Percentiles rank a stretch among this genome's conserved stretches.
These are phyloP conservation scores for Singerocomus rubriflavus DNA, from an alignment of 1,284 basidiomycete genomes.

Conservation along the genomic window DNA sequence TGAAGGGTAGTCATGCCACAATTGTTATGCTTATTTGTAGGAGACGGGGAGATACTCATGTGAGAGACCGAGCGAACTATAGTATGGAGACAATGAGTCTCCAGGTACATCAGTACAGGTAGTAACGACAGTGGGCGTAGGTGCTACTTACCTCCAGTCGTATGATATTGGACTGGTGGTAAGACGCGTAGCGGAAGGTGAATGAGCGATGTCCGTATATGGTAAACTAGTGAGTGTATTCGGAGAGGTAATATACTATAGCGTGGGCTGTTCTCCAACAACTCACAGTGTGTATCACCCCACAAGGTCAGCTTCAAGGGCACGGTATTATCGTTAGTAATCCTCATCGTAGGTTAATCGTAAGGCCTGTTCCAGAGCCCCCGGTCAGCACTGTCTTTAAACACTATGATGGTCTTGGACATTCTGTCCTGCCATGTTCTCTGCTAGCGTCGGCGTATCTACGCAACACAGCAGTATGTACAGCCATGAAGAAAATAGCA, in stretches of 20 bases:
- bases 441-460: conserved; percentile 40
- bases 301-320: not conserved
- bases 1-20: not conserved
- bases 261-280: too few species aligned
- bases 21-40: not conserved
- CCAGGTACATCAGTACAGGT: too few species aligned
- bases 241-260: too few species aligned
- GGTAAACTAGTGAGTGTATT: too few species aligned
- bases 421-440: conserved; percentile 30
- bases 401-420: conserved; percentile 38
- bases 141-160: too few species aligned
- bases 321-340: not conserved
- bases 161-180: too few species aligned
- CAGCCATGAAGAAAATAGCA: conserved; percentile 41
- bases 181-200: too few species aligned
- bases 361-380: conserved; percentile 20
- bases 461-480: conserved; percentile 38
- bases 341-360: conserved; percentile 15
- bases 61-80: too few species aligned
- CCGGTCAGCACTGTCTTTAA: conserved; percentile 33
- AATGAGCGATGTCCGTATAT: too few species aligned
- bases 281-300: not conserved
- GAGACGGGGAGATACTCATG: not conserved
- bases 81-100: too few species aligned
- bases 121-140: too few species aligned